phyloP scores from a whole-genome alignment of 805 yeast species.

The Yarrowia sp. region DNA sequence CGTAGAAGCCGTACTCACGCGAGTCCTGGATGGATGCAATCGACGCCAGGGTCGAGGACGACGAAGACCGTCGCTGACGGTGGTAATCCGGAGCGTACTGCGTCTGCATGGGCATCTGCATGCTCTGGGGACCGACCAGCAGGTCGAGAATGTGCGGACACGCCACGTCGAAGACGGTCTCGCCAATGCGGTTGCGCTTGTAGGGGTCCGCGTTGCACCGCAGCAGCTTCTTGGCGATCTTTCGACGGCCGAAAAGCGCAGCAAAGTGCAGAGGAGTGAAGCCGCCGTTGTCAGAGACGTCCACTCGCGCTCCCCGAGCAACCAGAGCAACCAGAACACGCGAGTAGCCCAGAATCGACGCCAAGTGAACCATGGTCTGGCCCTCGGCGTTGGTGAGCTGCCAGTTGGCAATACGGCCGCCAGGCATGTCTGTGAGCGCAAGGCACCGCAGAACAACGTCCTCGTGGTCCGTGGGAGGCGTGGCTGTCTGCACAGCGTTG shows the following conservation, averaged over 20 bases:
- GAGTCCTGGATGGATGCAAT: conserved; percentile 22
- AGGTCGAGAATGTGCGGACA: conserved; percentile 16
- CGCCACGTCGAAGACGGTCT: conserved; percentile 8
- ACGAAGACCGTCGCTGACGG: conserved; percentile 28
- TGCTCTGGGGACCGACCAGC: neutral
- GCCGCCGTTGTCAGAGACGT: conserved; percentile 74
- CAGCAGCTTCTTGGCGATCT: conserved; percentile 58
- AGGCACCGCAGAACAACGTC: conserved; percentile 23
- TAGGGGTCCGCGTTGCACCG: conserved; percentile 26
- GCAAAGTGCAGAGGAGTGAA: conserved; percentile 88
- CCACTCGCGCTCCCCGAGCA: conserved; percentile 55
- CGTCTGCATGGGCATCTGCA: neutral
- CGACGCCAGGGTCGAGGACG: conserved; percentile 32
- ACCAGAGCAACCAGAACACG: conserved; percentile 64
- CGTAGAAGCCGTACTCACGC: conserved; percentile 18
- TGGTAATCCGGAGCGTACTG: neutral
- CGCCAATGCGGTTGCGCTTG: conserved; percentile 11
- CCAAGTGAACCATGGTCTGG: conserved; percentile 86
- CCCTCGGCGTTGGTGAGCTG: conserved; percentile 38
- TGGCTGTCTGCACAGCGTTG: neutral
- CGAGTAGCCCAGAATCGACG: conserved; percentile 70
- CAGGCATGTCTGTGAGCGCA: conserved; percentile 18
- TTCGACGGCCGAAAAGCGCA: conserved; percentile 68
- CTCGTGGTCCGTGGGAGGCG: conserved; percentile 19
- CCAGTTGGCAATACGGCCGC: conserved; percentile 24